Evolutionary conservation across 148 eudicot species (phyloP).

Genomic region (Diospyros kaki): DNA sequence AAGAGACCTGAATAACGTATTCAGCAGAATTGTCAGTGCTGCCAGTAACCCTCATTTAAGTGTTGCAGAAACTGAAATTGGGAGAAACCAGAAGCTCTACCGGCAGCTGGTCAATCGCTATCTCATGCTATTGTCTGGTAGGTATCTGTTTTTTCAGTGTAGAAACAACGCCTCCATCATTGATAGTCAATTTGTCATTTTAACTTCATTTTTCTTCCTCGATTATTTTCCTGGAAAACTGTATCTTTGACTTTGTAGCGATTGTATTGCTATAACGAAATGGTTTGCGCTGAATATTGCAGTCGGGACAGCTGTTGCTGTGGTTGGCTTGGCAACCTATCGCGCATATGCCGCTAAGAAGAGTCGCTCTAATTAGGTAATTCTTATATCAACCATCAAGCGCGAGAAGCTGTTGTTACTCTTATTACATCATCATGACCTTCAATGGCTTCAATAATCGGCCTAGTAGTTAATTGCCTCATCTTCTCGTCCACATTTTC

Average conservation of each 20-base stretch:
- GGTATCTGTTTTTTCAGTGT: not conserved
- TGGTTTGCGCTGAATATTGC: slow-evolving; percentile 13
- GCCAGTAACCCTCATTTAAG: slow-evolving; percentile 46
- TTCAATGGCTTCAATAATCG: not conserved
- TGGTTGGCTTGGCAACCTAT: slow-evolving; percentile 49
- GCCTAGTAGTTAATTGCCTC: not conserved
- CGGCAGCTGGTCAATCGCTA: slow-evolving; percentile 37
- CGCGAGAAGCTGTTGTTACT: not conserved
- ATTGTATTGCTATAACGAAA: not conserved
- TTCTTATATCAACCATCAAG: not conserved
- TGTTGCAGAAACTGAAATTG: slow-evolving; percentile 53
- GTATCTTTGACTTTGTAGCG: not conserved
- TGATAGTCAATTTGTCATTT: too few relatives aligned
- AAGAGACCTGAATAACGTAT: slow-evolving; percentile 41
- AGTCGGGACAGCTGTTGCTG: slow-evolving; percentile 51
- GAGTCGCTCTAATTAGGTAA: slow-evolving; percentile 32
- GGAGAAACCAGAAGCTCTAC: slow-evolving; percentile 45
- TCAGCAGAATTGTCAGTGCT: slow-evolving; percentile 39
- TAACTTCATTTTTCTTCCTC: not conserved
- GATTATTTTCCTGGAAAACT: not conserved
- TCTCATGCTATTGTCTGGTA: slow-evolving; percentile 53
- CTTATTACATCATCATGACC: too few relatives aligned
- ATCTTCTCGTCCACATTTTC: not conserved
- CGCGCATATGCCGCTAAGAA: slow-evolving; percentile 44
- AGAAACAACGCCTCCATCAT: too few relatives aligned